Conservation (phyloP, 352 stramenopile genomes). For the Phytopythium kandeliae region DNA sequence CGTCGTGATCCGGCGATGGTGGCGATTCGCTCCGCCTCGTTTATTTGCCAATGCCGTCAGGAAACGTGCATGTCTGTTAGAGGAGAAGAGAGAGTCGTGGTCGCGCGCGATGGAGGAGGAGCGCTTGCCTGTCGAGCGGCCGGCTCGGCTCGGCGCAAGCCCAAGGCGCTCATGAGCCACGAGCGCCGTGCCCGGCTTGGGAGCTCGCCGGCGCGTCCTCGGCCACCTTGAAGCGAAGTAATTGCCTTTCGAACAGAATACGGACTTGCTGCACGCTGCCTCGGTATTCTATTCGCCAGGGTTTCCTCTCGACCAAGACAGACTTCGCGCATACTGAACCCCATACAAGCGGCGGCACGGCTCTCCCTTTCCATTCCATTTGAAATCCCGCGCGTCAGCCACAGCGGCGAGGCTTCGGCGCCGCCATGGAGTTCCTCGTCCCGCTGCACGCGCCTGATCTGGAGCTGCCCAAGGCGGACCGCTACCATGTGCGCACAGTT, state of each 20-base stretch:
- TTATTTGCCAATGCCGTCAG: slow-evolving; percentile 7
- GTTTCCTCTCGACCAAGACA: background rate
- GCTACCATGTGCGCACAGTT: slow-evolving; percentile 63
- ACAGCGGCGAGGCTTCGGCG: no score
- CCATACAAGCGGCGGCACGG: background rate
- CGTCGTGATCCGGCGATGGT: background rate
- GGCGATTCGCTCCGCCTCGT: background rate
- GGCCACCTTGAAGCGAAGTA: no score
- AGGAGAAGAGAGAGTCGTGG: background rate
- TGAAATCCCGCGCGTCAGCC: no score
- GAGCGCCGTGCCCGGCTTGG: no score
- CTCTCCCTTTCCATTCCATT: no score
- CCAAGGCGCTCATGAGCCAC: no score
- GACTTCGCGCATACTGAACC: background rate
- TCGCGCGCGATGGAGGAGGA: no score
- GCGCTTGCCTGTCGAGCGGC: no score
- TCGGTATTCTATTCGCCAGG: background rate
- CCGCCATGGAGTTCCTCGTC: slow-evolving; percentile 79
- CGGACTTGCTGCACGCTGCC: no score
- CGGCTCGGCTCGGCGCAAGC: no score
- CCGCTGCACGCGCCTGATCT: slow-evolving; percentile 70
- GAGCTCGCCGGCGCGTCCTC: no score
- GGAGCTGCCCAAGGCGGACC: slow-evolving; percentile 59
- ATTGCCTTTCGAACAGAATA: no score
- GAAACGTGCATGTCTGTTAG: slow-evolving; percentile 3